Evolutionary conservation across 495 filamentous ascomycete genomes (phyloP).

Genomic region (Extremus antarcticus): DNA sequence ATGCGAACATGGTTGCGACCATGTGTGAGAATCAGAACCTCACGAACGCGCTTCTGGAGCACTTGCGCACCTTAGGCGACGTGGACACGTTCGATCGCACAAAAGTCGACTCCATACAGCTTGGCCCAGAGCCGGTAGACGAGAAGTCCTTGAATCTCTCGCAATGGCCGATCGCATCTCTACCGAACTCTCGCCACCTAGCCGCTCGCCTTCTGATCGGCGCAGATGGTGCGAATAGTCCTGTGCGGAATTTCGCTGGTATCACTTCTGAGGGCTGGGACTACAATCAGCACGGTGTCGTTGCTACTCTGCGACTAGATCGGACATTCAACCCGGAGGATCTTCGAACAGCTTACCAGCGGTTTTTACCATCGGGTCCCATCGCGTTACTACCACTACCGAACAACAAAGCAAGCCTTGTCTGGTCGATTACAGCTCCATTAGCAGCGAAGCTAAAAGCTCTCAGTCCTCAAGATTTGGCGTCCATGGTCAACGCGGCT

Average conservation of each 20-base stretch:
- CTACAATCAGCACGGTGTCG: constrained; percentile 80
- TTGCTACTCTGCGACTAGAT: constrained; percentile 72
- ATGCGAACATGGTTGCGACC: constrained; percentile 62
- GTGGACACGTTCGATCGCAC: constrained; percentile 63
- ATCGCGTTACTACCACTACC: constrained; percentile 89
- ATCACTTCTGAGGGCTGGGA: constrained; percentile 86
- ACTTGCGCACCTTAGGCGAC: constrained; percentile 56
- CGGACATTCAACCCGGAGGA: constrained; percentile 38
- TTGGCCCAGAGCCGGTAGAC: constrained; percentile 57
- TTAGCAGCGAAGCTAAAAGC: constrained; percentile 72
- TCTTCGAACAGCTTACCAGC: constrained; percentile 74
- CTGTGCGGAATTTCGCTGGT: constrained; percentile 78
- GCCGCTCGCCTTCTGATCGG: constrained; percentile 79
- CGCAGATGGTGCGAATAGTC: constrained; percentile 89
- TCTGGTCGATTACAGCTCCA: constrained; percentile 81
- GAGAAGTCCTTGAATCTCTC: constrained; percentile 50
- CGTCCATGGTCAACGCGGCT: constrained; percentile 83
- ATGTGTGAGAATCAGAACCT: constrained; percentile 96
- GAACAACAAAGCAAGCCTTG: constrained; percentile 66
- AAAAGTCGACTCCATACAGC: constrained; percentile 62
- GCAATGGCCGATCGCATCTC: constrained; percentile 72
- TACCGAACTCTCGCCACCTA: constrained; percentile 50
- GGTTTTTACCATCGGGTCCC: constrained; percentile 86
- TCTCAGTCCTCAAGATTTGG: constrained; percentile 58
- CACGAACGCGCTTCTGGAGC: constrained; percentile 58